Conservation (phyloP, 106 monocot species). For the Acorus gramineus region DNA sequence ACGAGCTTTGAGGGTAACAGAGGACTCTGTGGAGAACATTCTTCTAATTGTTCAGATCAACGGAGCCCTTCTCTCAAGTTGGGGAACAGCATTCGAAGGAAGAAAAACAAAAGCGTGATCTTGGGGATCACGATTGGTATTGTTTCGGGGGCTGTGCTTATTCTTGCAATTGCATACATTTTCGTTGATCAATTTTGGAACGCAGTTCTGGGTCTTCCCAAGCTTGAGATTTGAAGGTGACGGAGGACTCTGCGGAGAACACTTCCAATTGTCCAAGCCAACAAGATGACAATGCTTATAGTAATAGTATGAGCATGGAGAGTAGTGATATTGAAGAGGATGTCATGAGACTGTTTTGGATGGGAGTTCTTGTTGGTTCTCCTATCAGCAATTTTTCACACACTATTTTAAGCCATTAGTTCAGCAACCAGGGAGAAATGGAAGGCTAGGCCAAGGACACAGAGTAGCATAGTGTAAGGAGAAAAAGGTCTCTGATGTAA, state of each 20-base stretch:
- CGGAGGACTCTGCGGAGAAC: constrained; percentile 19
- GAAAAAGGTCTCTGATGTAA: no score
- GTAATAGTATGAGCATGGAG: no score
- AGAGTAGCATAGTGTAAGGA: no score
- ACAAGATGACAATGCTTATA: no score
- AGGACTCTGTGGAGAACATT: constrained; percentile 7
- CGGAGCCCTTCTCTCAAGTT: neutral
- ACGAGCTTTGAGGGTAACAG: constrained; percentile 6
- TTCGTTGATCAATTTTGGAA: constrained; percentile 16
- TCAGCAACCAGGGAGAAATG: no score
- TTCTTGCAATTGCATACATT: constrained; percentile 6
- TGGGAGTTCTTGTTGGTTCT: no score
- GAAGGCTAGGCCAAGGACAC: no score
- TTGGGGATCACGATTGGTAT: neutral
- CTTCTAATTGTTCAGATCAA: constrained; percentile 3
- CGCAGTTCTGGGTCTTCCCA: constrained; percentile 43
- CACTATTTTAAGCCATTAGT: no score
- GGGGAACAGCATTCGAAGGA: constrained; percentile 6
- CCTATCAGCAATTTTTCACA: no score
- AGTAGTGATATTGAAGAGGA: no score
- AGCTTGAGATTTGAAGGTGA: constrained; percentile 17
- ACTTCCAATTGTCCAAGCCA: constrained; percentile 10
- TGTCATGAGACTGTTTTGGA: no score
- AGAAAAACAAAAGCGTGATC: no score
- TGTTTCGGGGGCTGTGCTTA: constrained; percentile 1